phyloP scores from a whole-genome alignment of 1,139 yeast genomes.

The Pichia sp. region DNA sequence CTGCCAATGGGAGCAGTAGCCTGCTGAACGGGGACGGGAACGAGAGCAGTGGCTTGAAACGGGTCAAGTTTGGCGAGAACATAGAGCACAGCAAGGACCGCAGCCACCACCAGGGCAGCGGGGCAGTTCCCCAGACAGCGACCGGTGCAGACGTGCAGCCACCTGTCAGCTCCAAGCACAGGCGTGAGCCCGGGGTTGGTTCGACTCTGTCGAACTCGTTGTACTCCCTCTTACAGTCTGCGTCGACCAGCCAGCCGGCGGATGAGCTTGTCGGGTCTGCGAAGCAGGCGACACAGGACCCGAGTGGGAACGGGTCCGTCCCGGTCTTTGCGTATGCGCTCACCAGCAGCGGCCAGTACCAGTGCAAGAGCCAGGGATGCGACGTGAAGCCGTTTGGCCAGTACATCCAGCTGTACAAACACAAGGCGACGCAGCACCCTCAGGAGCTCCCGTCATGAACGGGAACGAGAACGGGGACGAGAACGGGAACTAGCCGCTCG shows the following conservation, averaged over 20 bases:
- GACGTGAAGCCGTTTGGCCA: slow-evolving; percentile 3
- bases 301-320: background rate
- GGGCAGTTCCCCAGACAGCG: background rate
- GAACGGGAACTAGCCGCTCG: too few species aligned
- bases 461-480: background rate
- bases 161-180: background rate
- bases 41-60: background rate
- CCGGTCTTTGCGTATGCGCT: slow-evolving; percentile 6
- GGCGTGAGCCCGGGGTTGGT: background rate
- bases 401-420: slow-evolving; percentile 11
- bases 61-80: background rate
- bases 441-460: slow-evolving; percentile 6
- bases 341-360: slow-evolving; percentile 1
- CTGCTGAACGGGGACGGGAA: background rate
- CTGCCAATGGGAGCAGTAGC: background rate
- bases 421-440: slow-evolving; percentile 10
- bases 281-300: background rate
- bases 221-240: background rate
- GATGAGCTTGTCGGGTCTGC: background rate
- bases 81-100: background rate
- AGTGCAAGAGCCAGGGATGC: slow-evolving; percentile 6
- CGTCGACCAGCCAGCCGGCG: background rate
- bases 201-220: background rate
- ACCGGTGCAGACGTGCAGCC: background rate
- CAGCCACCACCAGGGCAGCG: too few species aligned